phyloP scores from a whole-genome alignment of 1,284 basidiomycete species.

The Microbotryomycetes sp. region DNA sequence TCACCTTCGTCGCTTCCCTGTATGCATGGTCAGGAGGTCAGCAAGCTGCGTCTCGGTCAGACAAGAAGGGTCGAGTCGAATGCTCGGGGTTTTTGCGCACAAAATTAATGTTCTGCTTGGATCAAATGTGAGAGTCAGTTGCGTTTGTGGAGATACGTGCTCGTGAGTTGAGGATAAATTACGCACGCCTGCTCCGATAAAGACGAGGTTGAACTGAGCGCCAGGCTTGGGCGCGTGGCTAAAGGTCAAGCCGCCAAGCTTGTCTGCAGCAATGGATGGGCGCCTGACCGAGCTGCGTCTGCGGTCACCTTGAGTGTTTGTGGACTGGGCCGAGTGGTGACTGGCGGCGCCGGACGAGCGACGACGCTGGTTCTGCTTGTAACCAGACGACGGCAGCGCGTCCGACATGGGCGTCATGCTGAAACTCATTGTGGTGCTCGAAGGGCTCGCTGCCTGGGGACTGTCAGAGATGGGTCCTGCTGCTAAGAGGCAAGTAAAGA shows the following conservation, averaged over 20 bases:
- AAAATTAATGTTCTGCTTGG: conserved; percentile 33
- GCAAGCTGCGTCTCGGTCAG: conserved; percentile 45
- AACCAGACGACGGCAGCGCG: background rate
- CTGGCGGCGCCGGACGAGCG: background rate
- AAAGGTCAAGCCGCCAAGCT: background rate
- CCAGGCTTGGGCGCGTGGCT: conserved; percentile 1
- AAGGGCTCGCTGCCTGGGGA: no score
- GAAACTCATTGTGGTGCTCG: background rate
- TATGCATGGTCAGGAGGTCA: background rate
- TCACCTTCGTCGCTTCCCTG: conserved; percentile 18
- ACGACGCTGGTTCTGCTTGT: background rate
- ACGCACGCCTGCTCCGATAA: conserved; percentile 68
- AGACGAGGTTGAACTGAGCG: conserved; percentile 59
- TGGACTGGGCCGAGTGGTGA: background rate
- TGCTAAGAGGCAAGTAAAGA: no score
- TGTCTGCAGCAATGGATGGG: background rate
- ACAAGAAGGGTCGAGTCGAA: conserved; percentile 67
- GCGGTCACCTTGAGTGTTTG: background rate
- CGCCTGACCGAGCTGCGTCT: background rate
- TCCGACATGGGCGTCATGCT: background rate
- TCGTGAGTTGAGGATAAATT: background rate
- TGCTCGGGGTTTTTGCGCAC: conserved; percentile 39
- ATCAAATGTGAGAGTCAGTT: background rate
- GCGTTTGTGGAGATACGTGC: background rate
- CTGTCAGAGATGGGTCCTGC: no score